Evolutionary conservation across 768 basidiomycete genomes (phyloP), one percentile per base, ranked within the genome.

Genomic region (Naganishia randhawae): DNA sequence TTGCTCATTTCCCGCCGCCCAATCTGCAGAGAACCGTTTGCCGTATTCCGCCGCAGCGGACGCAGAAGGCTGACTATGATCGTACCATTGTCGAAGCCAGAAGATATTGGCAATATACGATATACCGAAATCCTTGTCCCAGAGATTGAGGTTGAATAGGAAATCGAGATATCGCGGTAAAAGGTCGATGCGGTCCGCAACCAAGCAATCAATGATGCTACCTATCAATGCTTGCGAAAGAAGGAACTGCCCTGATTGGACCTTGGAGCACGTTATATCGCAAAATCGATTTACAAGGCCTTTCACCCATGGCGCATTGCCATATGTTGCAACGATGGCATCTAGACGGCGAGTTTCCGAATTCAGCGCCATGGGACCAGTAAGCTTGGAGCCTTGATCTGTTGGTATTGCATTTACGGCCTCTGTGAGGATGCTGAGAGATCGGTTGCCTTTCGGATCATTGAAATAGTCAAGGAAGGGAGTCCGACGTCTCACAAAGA

Each of bases 381-480:
- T 61, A 9, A 61, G 37, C 14, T 61, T 61, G 3, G 57, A 61
- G 7, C 57, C 57, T 39, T n/a, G 57, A 42, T 61, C 57, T 2
- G 57, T 27, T 14, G 57, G 57, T 41, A 61, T 33, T 4, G 57
- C 57, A 14, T 61, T 61, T 4, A 61, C 39, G 25, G 57, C 57
- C 16, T 61, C 57, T 6, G 37, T 61, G 7, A 67, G 54, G 27
- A 67, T 67, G 39, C 53, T 57, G 54, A 67, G 53, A 33, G 66
- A 67, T 52, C 92, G 85, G 73, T 92, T 94, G 10, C 95, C 95
- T 71, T 90, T 86, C 0, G 96, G 91, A 78, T 98, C 96, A 72
- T 93, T 90, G 5, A 88, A 88, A 76, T 98, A 99, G 75, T 90
- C 91, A 51, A 97, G 83, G 78, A 93, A 94, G 0, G 92, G 93